Conservation (phyloP, 1,284 basidiomycete species). For the Taiwanofungus camphoratus region DNA sequence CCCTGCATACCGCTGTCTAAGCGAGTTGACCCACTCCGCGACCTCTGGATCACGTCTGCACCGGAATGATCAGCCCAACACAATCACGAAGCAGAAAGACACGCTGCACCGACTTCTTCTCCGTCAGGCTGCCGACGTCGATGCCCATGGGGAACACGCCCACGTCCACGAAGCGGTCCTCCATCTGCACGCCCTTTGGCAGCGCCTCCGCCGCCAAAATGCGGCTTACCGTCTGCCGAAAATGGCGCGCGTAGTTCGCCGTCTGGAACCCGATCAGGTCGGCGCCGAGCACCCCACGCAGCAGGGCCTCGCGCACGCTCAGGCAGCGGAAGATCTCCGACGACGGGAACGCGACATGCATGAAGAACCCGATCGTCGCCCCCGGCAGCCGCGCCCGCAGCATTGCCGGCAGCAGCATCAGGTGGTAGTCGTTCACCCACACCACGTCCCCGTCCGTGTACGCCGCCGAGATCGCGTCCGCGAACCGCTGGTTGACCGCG, state of each 20-base stretch:
- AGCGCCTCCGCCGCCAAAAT: constrained; percentile 78
- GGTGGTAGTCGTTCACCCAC: constrained; percentile 84
- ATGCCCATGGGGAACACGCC: constrained; percentile 89
- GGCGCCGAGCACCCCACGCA: constrained; percentile 72
- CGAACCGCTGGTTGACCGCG: constrained; percentile 80
- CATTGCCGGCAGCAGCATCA: constrained; percentile 78
- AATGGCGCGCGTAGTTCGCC: constrained; percentile 73
- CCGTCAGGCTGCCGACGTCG: constrained; percentile 66
- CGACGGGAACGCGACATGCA: constrained; percentile 85
- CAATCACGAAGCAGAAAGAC: no score
- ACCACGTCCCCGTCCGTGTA: constrained; percentile 83
- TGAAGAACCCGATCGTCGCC: constrained; percentile 82
- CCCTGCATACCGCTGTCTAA: constrained; percentile 75
- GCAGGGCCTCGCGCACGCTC: constrained; percentile 57
- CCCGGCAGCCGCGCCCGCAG: constrained; percentile 57
- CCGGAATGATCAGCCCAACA: background rate
- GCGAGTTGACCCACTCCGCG: constrained; percentile 71
- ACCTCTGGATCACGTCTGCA: constrained; percentile 72
- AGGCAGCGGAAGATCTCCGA: constrained; percentile 87
- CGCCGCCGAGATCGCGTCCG: constrained; percentile 66
- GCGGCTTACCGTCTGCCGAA: constrained; percentile 78
- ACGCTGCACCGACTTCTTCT: constrained; percentile 50
- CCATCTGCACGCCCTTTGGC: constrained; percentile 76
- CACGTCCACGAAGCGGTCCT: constrained; percentile 70
- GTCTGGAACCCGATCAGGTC: constrained; percentile 83